Conservation (phyloP, 2,329 filamentous ascomycete genomes). For the Aureobasidium sp. region DNA sequence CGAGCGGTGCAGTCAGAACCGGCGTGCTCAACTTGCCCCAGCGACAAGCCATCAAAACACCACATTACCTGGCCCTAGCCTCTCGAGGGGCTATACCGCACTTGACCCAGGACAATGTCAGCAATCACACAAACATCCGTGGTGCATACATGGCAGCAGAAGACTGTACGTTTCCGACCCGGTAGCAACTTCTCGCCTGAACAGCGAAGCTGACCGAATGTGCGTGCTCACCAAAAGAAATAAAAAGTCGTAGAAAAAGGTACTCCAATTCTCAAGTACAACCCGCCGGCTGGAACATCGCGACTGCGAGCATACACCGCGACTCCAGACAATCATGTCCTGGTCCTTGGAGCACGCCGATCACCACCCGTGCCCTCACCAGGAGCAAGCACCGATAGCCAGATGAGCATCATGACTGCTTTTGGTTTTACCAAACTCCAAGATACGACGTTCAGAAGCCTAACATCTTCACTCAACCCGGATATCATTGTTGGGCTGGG, state of each 20-base stretch:
- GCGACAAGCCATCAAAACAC: constrained; percentile 67
- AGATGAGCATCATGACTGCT: constrained; percentile 74
- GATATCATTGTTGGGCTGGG: constrained; percentile 75
- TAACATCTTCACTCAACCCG: constrained; percentile 59
- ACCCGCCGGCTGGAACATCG: constrained; percentile 38
- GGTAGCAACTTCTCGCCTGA: constrained; percentile 4
- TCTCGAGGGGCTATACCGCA: constrained; percentile 84
- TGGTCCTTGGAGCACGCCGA: constrained; percentile 71
- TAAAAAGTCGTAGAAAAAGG: constrained; percentile 56
- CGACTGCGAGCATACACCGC: constrained; percentile 72
- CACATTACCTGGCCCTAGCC: constrained; percentile 70
- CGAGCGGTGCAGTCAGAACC: constrained; percentile 51
- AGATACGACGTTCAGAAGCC: constrained; percentile 60
- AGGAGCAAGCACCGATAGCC: constrained; percentile 47
- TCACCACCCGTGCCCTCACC: constrained; percentile 65
- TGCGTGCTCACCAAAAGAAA: constrained; percentile 31
- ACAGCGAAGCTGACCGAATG: constrained; percentile 31
- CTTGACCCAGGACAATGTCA: constrained; percentile 75
- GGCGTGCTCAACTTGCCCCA: constrained; percentile 58
- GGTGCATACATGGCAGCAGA: constrained; percentile 79
- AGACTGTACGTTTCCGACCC: constrained; percentile 63
- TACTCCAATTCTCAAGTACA: constrained; percentile 48
- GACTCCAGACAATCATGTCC: constrained; percentile 56
- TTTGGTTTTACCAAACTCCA: constrained; percentile 72
- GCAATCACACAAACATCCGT: constrained; percentile 55